Conservation (phyloP, 2,329 filamentous ascomycete genomes). For the Paraconiothyrium brasiliense region DNA sequence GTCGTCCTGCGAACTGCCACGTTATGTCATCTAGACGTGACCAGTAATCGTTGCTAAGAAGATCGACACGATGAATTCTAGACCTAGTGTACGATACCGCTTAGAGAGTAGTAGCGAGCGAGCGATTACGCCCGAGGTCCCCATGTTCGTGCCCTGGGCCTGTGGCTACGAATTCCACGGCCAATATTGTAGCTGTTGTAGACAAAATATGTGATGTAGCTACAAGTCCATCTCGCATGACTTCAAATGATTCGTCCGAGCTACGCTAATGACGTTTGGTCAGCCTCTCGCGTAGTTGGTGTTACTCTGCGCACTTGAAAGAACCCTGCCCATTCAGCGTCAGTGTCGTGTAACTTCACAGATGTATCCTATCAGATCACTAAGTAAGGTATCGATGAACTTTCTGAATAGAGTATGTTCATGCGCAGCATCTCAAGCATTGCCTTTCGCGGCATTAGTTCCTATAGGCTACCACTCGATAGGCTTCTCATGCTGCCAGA, state of each 20-base stretch:
- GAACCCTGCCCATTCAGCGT: background rate
- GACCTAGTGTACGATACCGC: no score
- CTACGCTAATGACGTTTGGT: background rate
- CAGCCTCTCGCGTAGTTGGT: background rate
- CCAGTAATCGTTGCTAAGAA: no score
- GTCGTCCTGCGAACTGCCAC: no score
- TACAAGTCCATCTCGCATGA: background rate
- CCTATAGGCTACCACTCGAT: slow-evolving; percentile 44
- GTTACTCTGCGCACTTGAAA: background rate
- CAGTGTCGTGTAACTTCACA: background rate
- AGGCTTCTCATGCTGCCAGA: slow-evolving; percentile 52
- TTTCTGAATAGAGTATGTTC: background rate
- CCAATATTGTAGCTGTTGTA: no score
- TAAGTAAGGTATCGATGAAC: background rate
- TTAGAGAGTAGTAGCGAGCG: no score
- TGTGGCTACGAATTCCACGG: no score
- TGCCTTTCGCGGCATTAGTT: background rate
- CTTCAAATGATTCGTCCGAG: background rate
- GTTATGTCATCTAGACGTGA: no score
- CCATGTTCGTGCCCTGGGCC: no score
- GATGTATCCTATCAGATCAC: background rate
- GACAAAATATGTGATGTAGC: no score
- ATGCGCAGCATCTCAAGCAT: background rate
- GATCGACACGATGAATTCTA: no score
- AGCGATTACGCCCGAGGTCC: no score